Conservation (phyloP, 106 monocot genomes). For the Gastrodia elata region DNA sequence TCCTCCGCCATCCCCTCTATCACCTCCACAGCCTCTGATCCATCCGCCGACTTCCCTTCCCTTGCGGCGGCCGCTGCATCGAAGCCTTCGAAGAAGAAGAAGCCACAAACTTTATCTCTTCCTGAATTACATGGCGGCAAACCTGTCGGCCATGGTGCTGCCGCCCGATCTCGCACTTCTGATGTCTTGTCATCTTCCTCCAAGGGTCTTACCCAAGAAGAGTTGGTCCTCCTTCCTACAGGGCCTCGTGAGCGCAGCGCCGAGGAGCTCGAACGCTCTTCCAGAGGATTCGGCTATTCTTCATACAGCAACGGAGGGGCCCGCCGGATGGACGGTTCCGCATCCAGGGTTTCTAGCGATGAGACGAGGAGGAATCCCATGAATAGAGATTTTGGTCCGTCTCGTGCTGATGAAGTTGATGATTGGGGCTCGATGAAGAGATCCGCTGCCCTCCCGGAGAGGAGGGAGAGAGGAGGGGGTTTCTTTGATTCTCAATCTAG, state of each 20-base stretch:
- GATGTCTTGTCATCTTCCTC: background rate
- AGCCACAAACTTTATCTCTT: slow-evolving; percentile 47
- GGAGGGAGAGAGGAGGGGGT: slow-evolving; percentile 32
- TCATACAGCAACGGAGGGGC: slow-evolving; percentile 23
- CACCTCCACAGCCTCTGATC: background rate
- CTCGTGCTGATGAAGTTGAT: slow-evolving; percentile 76
- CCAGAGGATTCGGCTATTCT: slow-evolving; percentile 45
- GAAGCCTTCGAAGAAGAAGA: slow-evolving; percentile 59
- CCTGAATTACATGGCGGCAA: slow-evolving; percentile 55
- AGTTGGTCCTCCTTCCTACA: slow-evolving; percentile 54
- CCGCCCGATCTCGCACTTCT: background rate
- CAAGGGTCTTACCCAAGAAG: slow-evolving; percentile 29
- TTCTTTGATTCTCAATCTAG: slow-evolving; percentile 47
- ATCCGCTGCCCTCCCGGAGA: slow-evolving; percentile 16
- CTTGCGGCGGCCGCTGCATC: slow-evolving; percentile 53
- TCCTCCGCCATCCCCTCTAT: slow-evolving; percentile 11
- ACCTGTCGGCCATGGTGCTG: slow-evolving; percentile 23
- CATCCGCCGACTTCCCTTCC: slow-evolving; percentile 66
- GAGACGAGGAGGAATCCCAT: slow-evolving; percentile 17
- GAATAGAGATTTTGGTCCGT: slow-evolving; percentile 44
- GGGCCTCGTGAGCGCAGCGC: slow-evolving; percentile 81
- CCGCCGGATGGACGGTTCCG: slow-evolving; percentile 1
- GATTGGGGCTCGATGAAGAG: slow-evolving; percentile 77
- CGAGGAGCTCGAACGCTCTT: slow-evolving; percentile 62
- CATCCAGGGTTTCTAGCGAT: slow-evolving; percentile 38